phyloP scores from a whole-genome alignment of 768 basidiomycete genomes.

The Austroboletus festivus region DNA sequence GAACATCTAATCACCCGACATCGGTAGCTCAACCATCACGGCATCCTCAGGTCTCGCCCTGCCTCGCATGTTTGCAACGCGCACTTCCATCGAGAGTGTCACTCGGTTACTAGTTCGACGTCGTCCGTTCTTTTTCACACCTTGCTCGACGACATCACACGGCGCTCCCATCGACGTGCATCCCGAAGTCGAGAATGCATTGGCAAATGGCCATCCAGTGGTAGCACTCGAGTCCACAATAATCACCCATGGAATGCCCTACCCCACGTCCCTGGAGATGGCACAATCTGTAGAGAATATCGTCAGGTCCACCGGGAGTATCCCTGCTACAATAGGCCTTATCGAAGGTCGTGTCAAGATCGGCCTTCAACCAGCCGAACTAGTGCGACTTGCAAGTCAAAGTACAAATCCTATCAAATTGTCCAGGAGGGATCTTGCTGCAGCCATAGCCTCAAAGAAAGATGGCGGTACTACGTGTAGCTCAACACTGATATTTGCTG shows the following conservation, averaged over 20 bases:
- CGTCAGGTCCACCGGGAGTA: constrained; percentile 69
- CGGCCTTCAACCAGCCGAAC: constrained; percentile 63
- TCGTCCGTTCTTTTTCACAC: constrained; percentile 3
- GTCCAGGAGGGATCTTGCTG: constrained; percentile 76
- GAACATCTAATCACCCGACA: too few species aligned
- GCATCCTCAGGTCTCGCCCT: not conserved
- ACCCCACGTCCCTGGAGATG: constrained; percentile 71
- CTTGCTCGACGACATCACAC: not conserved
- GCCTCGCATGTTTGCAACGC: constrained; percentile 16
- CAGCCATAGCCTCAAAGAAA: constrained; percentile 61
- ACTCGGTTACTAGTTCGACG: constrained; percentile 5
- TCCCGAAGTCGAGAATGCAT: constrained; percentile 81
- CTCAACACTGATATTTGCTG: constrained; percentile 70
- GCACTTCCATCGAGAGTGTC: not conserved
- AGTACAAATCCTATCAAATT: constrained; percentile 54
- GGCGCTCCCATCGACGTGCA: constrained; percentile 59
- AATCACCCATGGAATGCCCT: constrained; percentile 89
- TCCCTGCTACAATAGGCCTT: constrained; percentile 90
- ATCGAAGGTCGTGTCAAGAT: constrained; percentile 83
- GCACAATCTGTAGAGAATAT: constrained; percentile 69
- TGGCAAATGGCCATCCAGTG: constrained; percentile 59
- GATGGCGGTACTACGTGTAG: constrained; percentile 85
- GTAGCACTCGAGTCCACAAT: constrained; percentile 93
- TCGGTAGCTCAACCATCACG: too few species aligned
- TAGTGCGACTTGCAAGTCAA: constrained; percentile 65